Conservation (phyloP, 164 flowering plant species). For the Cinnamomum micranthum region DNA sequence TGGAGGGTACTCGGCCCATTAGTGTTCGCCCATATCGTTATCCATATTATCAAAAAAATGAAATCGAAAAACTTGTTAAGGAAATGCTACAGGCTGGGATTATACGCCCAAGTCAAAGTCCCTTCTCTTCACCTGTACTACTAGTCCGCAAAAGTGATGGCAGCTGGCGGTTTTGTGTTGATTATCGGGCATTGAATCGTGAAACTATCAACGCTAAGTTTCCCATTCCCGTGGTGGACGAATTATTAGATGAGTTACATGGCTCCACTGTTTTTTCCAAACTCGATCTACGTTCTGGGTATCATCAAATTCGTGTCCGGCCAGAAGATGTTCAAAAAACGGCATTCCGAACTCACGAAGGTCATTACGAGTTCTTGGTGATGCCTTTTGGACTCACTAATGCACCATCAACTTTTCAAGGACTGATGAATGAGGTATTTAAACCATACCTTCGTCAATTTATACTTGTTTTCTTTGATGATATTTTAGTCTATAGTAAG, state of each 20-base stretch:
- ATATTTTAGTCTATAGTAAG: too few species aligned
- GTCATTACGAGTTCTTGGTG: too few species aligned
- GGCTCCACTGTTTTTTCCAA: too few species aligned
- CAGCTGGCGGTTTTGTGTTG: background rate
- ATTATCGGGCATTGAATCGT: background rate
- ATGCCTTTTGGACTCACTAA: too few species aligned
- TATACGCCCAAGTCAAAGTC: background rate
- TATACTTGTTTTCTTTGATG: too few species aligned
- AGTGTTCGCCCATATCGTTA: background rate
- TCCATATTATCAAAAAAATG: background rate
- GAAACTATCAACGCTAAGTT: background rate
- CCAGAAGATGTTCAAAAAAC: too few species aligned
- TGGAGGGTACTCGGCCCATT: background rate
- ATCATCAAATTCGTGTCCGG: too few species aligned
- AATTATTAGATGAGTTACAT: background rate
- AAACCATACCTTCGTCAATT: too few species aligned
- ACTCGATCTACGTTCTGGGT: too few species aligned
- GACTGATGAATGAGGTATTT: too few species aligned
- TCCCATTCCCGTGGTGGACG: background rate
- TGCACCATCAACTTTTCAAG: too few species aligned
- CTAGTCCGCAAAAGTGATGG: background rate
- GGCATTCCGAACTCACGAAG: too few species aligned
- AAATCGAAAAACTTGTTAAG: background rate
- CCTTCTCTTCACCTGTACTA: background rate
- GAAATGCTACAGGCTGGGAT: background rate